Percentiles rank a stretch among this genome's conserved stretches.
phyloP scores from a whole-genome alignment of 1,139 yeast genomes.

The Blastobotrys persicus region DNA sequence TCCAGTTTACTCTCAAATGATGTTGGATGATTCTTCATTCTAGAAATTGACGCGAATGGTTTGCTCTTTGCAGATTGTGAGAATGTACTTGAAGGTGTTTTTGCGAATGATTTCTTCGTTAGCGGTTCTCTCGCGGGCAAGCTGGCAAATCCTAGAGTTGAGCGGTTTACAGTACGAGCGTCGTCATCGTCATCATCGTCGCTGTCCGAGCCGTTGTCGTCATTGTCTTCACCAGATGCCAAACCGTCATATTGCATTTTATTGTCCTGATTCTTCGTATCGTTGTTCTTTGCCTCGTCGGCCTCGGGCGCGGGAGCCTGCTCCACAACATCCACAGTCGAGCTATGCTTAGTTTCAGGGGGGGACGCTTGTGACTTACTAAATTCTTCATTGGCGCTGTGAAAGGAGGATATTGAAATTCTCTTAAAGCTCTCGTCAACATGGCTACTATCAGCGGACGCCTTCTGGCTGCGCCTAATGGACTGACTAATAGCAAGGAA shows the following conservation, averaged over 20 bases:
- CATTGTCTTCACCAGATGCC: neutral
- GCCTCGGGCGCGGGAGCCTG: neutral
- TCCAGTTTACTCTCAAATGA: conserved; percentile 15
- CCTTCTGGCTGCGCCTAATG: conserved; percentile 23
- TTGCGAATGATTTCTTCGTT: conserved; percentile 39
- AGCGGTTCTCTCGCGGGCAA: conserved; percentile 47
- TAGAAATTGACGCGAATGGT: conserved; percentile 11
- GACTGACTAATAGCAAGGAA: conserved; percentile 35
- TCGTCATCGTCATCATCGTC: conserved; percentile 23
- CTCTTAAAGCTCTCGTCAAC: conserved; percentile 3
- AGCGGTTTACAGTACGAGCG: conserved; percentile 21
- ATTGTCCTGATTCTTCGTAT: neutral
- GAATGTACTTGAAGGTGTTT: conserved; percentile 24
- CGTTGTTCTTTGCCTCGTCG: neutral
- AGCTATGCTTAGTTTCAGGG: conserved; percentile 10
- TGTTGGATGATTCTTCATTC: conserved; percentile 14
- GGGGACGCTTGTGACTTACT: neutral
- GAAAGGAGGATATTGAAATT: neutral
- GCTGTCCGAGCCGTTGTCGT: conserved; percentile 22
- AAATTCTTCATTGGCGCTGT: conserved; percentile 21
- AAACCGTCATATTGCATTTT: neutral
- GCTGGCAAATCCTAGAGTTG: conserved; percentile 43
- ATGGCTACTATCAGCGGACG: conserved; percentile 3
- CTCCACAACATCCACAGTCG: neutral
- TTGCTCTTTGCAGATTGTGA: conserved; percentile 17